Percentiles rank a stretch among this genome's conserved stretches.
Evolutionary conservation across 2,329 filamentous ascomycete genomes (phyloP).

Genomic region (Penicillium sp.): DNA sequence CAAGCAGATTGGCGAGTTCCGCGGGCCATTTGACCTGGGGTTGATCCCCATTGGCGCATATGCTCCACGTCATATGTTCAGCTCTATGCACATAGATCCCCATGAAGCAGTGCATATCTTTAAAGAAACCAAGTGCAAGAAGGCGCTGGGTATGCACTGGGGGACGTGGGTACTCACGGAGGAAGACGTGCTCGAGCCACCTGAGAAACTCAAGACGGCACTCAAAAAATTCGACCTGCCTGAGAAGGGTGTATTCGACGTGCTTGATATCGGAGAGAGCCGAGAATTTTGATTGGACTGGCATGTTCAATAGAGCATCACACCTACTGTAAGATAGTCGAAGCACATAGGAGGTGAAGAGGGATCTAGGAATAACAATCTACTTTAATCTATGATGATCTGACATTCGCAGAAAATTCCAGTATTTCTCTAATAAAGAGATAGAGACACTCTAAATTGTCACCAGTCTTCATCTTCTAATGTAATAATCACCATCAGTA

Average conservation of each 20-base stretch:
- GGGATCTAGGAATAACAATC: background rate
- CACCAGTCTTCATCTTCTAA: no score
- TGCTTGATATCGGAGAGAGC: slow-evolving; percentile 84
- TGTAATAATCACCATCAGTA: no score
- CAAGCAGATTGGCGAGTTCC: slow-evolving; percentile 75
- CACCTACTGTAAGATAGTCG: slow-evolving; percentile 4
- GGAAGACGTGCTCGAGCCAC: slow-evolving; percentile 86
- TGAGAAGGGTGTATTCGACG: slow-evolving; percentile 77
- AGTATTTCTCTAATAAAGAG: no score
- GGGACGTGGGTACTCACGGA: slow-evolving; percentile 84
- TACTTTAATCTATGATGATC: background rate
- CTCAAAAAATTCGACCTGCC: slow-evolving; percentile 69
- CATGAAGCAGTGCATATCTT: slow-evolving; percentile 91
- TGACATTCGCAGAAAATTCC: no score
- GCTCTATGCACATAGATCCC: slow-evolving; percentile 82
- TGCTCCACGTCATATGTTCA: slow-evolving; percentile 68
- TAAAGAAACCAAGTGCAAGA: slow-evolving; percentile 76
- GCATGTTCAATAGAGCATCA: background rate
- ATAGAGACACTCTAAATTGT: no score
- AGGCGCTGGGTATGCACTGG: slow-evolving; percentile 90
- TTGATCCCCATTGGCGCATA: slow-evolving; percentile 95
- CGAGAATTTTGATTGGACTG: slow-evolving; percentile 65
- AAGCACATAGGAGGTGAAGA: background rate
- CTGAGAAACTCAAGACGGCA: slow-evolving; percentile 72
- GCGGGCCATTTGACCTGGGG: slow-evolving; percentile 88